These are phyloP conservation scores for Hemisphaericaspora lyxosophila DNA, from an alignment of 1,139 yeast species.

Conservation along the genomic window DNA sequence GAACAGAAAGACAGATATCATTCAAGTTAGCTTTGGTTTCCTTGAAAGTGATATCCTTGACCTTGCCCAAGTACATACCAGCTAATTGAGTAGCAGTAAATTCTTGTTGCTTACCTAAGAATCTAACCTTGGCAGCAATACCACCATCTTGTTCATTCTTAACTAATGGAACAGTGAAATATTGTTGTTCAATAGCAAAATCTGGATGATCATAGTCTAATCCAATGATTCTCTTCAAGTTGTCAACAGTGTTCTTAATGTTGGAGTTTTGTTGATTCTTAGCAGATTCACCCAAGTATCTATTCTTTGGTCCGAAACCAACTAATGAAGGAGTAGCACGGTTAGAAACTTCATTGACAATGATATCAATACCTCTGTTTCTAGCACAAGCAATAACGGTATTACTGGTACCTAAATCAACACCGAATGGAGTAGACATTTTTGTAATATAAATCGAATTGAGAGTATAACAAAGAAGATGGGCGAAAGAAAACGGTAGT, in stretches of 20 bases:
- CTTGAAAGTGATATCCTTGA: slow-evolving; percentile 73
- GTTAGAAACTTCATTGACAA: slow-evolving; percentile 98
- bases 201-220: slow-evolving; percentile 76
- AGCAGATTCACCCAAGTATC: slow-evolving; percentile 93
- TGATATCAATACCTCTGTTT: slow-evolving; percentile 97
- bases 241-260: slow-evolving; percentile 93
- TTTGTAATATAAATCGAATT: background rate
- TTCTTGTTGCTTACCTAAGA: slow-evolving; percentile 72
- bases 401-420: slow-evolving; percentile 95
- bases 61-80: slow-evolving; percentile 92
- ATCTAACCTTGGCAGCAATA: slow-evolving; percentile 83
- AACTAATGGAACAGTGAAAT: slow-evolving; percentile 67
- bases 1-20: slow-evolving; percentile 93
- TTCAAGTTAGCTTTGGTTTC: slow-evolving; percentile 81
- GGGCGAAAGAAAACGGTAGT: background rate
- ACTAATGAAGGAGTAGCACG: slow-evolving; percentile 94
- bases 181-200: slow-evolving; percentile 70
- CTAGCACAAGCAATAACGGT: slow-evolving; percentile 97
- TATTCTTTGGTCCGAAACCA: slow-evolving; percentile 86
- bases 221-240: slow-evolving; percentile 89
- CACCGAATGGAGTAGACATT: slow-evolving; percentile 86
- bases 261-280: slow-evolving; percentile 96
- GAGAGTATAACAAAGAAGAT: slow-evolving; percentile 3
- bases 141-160: slow-evolving; percentile 65
- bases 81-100: slow-evolving; percentile 87